A percentile compares a stretch with the other conserved stretches of the same genome.
phyloP scores from a whole-genome alignment of 768 basidiomycete species.

The Infundibulicybe gibba region DNA sequence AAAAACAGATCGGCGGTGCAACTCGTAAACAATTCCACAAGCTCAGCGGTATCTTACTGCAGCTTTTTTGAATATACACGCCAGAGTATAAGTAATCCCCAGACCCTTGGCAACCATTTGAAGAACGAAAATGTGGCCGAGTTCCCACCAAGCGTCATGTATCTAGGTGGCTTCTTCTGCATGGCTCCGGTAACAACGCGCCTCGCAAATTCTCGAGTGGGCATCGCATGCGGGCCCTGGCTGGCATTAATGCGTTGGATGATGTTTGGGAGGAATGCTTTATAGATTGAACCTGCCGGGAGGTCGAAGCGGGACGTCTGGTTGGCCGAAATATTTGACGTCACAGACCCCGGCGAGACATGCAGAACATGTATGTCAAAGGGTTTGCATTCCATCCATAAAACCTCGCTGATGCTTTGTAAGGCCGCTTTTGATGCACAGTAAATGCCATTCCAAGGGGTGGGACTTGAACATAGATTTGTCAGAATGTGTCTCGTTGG shows the following conservation, averaged over 20 bases:
- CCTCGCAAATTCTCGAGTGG: conserved; percentile 47
- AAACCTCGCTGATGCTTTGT: conserved; percentile 55
- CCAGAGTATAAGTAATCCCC: conserved; percentile 43
- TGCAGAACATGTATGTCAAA: conserved; percentile 71
- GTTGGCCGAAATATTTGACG: conserved; percentile 63
- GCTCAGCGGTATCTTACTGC: too few relatives aligned
- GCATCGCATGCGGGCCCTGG: conserved; percentile 45
- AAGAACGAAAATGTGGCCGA: conserved; percentile 38
- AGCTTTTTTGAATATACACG: conserved; percentile 31
- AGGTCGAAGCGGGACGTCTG: conserved; percentile 37
- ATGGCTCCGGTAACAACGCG: conserved; percentile 48
- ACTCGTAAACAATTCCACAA: conserved; percentile 1
- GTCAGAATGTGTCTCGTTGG: conserved; percentile 1
- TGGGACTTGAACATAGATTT: conserved; percentile 36
- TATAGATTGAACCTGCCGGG: conserved; percentile 53
- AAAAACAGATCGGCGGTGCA: too few relatives aligned
- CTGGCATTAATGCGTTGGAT: conserved; percentile 50
- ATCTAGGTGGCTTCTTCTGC: conserved; percentile 41
- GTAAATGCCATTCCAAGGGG: conserved; percentile 63
- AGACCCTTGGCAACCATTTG: conserved; percentile 47
- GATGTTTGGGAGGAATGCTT: conserved; percentile 49
- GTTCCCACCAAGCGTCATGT: conserved; percentile 45
- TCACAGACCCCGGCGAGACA: conserved; percentile 61
- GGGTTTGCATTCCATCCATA: conserved; percentile 73
- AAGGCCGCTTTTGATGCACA: conserved; percentile 56